phyloP scores from a whole-genome alignment of 2,329 filamentous ascomycete genomes.

The Cytospora chrysosperma region DNA sequence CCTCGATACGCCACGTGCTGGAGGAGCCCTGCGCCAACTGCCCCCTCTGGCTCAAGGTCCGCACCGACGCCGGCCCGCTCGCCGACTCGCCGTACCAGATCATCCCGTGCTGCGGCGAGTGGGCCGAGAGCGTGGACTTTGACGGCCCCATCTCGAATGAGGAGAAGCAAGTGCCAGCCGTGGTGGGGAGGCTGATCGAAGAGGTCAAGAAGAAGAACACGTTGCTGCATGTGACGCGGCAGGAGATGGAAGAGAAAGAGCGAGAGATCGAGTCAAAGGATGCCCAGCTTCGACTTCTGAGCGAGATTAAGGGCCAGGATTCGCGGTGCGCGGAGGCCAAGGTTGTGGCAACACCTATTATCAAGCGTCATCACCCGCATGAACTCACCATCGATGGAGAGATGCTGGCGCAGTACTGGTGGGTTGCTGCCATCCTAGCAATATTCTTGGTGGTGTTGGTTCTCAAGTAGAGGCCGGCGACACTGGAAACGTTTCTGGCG shows the following conservation, averaged over 20 bases:
- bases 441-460: neutral
- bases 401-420: constrained; percentile 8
- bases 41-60: constrained; percentile 20
- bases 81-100: constrained; percentile 8
- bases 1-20: constrained; percentile 21
- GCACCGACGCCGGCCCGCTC: neutral
- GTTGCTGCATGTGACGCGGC: constrained; percentile 5
- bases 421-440: neutral
- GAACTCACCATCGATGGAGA: neutral
- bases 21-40: constrained; percentile 20
- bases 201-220: constrained; percentile 1
- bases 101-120: constrained; percentile 18
- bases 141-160: constrained; percentile 11
- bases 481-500: neutral
- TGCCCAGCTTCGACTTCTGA: constrained; percentile 7
- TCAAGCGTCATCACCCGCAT: neutral
- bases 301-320: neutral
- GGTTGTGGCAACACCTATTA: no score
- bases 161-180: constrained; percentile 17
- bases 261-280: neutral
- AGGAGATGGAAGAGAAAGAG: constrained; percentile 7
- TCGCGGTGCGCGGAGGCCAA: no score
- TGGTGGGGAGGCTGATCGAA: constrained; percentile 10
- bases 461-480: neutral
- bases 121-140: constrained; percentile 16